Evolutionary conservation across 2,329 filamentous ascomycete genomes (phyloP), one percentile per base, ranked within the genome.

Genomic region (Neocatenulostroma microsporum): DNA sequence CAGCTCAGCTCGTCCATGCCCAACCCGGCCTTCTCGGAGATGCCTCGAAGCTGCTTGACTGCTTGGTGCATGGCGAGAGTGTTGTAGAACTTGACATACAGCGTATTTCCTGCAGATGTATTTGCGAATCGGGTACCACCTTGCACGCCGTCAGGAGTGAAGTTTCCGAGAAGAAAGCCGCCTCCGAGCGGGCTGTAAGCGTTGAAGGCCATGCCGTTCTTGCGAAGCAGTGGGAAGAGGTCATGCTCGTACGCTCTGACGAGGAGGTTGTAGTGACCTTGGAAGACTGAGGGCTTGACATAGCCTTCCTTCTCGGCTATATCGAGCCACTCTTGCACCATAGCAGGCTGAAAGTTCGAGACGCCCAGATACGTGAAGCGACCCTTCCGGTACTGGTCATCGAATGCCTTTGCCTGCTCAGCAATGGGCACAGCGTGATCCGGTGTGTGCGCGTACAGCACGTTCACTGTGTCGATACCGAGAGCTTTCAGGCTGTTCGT

Each of bases 211-310:
- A 69, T 65, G 4, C 50, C 53, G 23, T 64, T 41, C 34, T 61
- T 55, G 2, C 64, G 56, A 11, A 69, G 46, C 2, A 64, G 21
- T 0, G 66, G 62, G 9, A 69, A 56, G 2, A 69, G 44, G 5
- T 60, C 55, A 20, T 55, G 54, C 39, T 71, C 69, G 10, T 54
- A 56, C 4, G 57, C 50, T 32, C 69, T 55, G 3, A 60, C 58
- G 13, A 71, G 49, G 10, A 61, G 53, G 36, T 70, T 68, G 47
- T 72, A 71, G 8, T 65, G 57, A 1, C 68, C 66, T 40, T 71
- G 61, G 40, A 65, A 70, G 3, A 66, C 61, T 9, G 50, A 55
- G 0, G 68, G 68, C 42, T 61, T 62, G n/a, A 66, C 56, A 13
- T 51, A 68, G 1, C 60, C 61, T 2, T 58, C 49, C 14, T 60